phyloP scores from a whole-genome alignment of 768 basidiomycete genomes.

The Calocera viscosa region DNA sequence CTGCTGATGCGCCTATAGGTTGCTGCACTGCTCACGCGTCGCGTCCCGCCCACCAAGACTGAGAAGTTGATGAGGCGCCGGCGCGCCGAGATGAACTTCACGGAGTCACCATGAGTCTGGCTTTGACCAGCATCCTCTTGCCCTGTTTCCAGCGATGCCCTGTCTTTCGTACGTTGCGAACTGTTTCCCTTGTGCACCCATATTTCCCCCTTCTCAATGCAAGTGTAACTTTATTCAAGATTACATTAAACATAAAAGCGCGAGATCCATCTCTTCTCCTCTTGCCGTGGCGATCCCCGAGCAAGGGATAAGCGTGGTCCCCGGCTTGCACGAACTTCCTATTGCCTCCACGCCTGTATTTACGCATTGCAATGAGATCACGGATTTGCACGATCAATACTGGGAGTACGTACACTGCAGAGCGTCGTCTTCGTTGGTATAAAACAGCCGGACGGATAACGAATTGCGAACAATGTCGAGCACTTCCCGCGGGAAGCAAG shows the following conservation, averaged over 20 bases:
- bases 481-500: neutral
- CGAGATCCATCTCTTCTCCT: conserved; percentile 6
- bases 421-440: neutral
- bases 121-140: neutral
- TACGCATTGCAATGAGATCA: neutral
- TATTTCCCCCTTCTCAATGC: neutral
- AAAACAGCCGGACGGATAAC: neutral
- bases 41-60: conserved; percentile 77
- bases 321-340: neutral
- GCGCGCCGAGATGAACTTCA: conserved; percentile 56
- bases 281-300: neutral
- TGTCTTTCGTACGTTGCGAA: neutral
- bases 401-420: neutral
- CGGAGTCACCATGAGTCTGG: conserved; percentile 1
- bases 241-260: conserved; percentile 1
- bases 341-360: neutral
- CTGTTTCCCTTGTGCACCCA: neutral
- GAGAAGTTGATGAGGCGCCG: conserved; percentile 81
- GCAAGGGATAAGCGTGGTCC: neutral
- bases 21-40: conserved; percentile 65
- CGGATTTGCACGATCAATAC: neutral
- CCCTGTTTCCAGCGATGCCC: neutral
- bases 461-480: neutral
- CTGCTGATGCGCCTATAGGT: conserved; percentile 25
- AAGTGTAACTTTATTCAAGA: conserved; percentile 4